phyloP scores from a whole-genome alignment of 257 asterid species.

The Plectranthus barbatus region DNA sequence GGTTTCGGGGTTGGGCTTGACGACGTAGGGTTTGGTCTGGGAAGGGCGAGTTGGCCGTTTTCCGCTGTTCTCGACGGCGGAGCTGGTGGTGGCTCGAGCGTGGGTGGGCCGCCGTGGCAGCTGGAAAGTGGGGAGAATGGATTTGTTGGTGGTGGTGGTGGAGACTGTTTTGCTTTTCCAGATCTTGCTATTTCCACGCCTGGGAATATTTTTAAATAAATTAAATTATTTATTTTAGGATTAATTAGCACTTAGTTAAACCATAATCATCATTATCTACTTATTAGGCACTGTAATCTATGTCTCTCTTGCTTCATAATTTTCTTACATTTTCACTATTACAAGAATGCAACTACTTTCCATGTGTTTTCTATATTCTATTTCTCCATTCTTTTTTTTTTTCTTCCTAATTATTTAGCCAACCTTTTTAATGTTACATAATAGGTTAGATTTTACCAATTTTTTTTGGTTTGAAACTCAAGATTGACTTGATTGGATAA shows the following conservation, averaged over 20 bases:
- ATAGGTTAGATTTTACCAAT: too few relatives aligned
- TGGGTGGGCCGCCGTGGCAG: constrained; percentile 57
- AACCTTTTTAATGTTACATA: too few relatives aligned
- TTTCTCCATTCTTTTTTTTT: too few relatives aligned
- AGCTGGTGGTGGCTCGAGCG: constrained; percentile 17
- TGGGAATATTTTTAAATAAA: constrained; percentile 36
- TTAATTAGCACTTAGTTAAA: background rate
- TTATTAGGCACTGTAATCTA: background rate
- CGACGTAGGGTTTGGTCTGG: constrained; percentile 62
- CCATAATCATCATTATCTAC: background rate
- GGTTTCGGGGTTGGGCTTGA: constrained; percentile 58
- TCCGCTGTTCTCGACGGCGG: constrained; percentile 39
- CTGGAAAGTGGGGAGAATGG: constrained; percentile 49
- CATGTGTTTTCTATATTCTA: too few relatives aligned
- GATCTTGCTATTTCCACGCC: constrained; percentile 73
- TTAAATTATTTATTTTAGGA: background rate
- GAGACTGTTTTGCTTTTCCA: constrained; percentile 49
- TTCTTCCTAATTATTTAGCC: too few relatives aligned
- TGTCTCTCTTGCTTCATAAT: constrained; percentile 1
- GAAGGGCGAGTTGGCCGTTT: constrained; percentile 58
- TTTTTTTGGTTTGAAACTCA: too few relatives aligned
- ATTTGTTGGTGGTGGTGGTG: constrained; percentile 30
- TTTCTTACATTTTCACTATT: background rate
- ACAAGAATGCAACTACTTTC: background rate
- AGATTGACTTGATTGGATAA: too few relatives aligned